Evolutionary conservation across 73 alveolate genomes (phyloP).

Genomic region (Symbiodinium pilosum): DNA sequence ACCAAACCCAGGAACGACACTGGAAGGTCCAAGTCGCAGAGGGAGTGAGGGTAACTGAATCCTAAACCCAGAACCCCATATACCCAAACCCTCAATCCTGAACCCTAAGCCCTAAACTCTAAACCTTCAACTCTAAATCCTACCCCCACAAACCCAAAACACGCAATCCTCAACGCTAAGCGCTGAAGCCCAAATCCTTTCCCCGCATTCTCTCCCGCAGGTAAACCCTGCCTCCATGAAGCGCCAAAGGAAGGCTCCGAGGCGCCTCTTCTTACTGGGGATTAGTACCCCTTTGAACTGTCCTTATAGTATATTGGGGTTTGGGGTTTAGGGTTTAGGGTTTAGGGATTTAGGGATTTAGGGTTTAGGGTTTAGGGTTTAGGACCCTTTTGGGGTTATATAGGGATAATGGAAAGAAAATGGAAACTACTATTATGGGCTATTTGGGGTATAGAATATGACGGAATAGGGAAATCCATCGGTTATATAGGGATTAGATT

Average conservation of each 20-base stretch:
- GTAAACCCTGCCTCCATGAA: not conserved
- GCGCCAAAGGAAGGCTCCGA: constrained; percentile 15
- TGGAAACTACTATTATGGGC: too few relatives aligned
- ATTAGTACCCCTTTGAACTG: too few relatives aligned
- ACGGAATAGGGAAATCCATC: too few relatives aligned
- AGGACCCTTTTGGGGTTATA: too few relatives aligned
- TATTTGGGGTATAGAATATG: too few relatives aligned
- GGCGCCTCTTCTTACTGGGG: not conserved
- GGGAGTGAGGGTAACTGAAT: too few relatives aligned
- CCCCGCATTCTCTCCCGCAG: not conserved
- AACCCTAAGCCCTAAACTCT: not conserved
- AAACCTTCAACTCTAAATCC: not conserved
- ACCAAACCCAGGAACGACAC: too few relatives aligned
- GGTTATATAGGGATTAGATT: too few relatives aligned
- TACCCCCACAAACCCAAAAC: not conserved
- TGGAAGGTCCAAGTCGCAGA: too few relatives aligned
- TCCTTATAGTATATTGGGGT: too few relatives aligned
- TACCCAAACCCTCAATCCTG: not conserved
- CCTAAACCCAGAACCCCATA: not conserved
- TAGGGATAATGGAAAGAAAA: too few relatives aligned
- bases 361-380: not conserved
- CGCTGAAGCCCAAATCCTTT: not conserved
- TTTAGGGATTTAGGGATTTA: not conserved
- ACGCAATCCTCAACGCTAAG: not conserved
- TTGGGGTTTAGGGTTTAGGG: not conserved